Evolutionary conservation across 768 basidiomycete species (phyloP), one percentile per base, ranked within the genome.

Genomic region (Mycena epipterygia): DNA sequence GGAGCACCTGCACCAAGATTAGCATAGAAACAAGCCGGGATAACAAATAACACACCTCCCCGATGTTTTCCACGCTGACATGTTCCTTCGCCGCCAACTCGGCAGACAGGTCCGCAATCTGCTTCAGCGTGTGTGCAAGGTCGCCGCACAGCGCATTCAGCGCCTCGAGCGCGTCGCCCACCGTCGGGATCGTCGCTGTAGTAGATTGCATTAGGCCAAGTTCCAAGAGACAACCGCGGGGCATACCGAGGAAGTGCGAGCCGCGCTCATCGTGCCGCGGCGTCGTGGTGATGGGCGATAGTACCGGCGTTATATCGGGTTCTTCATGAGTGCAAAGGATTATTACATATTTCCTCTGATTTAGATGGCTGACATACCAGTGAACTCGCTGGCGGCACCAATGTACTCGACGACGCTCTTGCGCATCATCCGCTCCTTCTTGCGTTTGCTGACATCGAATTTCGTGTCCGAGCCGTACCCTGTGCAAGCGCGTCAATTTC

Each of bases 51-150:
- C 85, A n/a, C 68, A 92, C 92, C 82, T 95, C 92, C 62, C 89
- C 87, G 19, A 93, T 87, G 68, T 91, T 91, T 23, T 93, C 91
- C 8, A 93, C 84, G 19, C 87, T 83, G 57, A 94, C 88, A 56
- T 90, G 88, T n/a, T 94, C 90, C 48, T 84, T 89, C n/a, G 91
- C 88, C 3, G 88, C 86, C 30, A 97, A 81, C 79, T 95, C 94
- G 0, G 89, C 89, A 6, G 89, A 86, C 17, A 96, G 81, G 73
- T 90, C 90, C 4, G 85, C 81, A 33, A 94, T 91, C 69, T 93
- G 90, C 68, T 90, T 89, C 67, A 95, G 78, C 1, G 85, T 89
- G 33, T 84, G 84, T 0, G 86, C 77, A 3, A 97, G 87, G 70
- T 92, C 90, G 11, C 83, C 84, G 61, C 88, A 88, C 3, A 95